phyloP scores from a whole-genome alignment of 2,329 filamentous ascomycete genomes.

The Ascochyta pisi region DNA sequence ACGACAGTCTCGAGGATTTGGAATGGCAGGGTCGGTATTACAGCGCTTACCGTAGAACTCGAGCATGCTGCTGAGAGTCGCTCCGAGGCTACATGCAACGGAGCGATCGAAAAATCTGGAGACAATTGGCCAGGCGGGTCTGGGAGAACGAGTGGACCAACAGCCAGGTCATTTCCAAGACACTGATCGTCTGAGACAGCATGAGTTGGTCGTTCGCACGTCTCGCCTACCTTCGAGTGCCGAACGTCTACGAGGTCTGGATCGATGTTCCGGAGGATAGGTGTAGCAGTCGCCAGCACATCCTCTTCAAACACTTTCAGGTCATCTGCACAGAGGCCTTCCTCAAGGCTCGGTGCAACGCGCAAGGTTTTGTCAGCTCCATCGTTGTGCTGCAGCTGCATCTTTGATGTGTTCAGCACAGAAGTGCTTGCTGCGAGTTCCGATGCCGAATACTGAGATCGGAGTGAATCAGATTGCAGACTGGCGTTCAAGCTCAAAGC shows the following conservation, averaged over 20 bases:
- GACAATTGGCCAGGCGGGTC: too few relatives aligned
- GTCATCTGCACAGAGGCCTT: neutral
- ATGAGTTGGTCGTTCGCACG: neutral
- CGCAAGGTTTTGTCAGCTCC: neutral
- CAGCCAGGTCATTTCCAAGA: neutral
- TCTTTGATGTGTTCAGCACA: neutral
- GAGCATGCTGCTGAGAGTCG: neutral
- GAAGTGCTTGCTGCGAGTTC: neutral
- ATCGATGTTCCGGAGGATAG: neutral
- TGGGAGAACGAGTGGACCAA: neutral
- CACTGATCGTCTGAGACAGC: neutral
- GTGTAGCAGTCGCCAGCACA: neutral
- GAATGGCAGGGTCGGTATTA: neutral
- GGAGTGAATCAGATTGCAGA: neutral
- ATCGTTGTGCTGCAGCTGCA: neutral
- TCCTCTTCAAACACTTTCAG: slow-evolving; percentile 6
- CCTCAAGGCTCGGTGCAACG: slow-evolving; percentile 4
- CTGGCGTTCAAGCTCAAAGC: neutral
- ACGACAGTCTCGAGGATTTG: neutral
- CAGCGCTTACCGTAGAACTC: neutral
- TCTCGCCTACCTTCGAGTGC: neutral
- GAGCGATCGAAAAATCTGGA: neutral
- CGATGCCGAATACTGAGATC: neutral
- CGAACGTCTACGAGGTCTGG: slow-evolving; percentile 3
- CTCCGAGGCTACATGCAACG: neutral